Base-by-base conservation (phyloP, 1,284 basidiomycete species). In the Apiotrichum sp. region DNA sequence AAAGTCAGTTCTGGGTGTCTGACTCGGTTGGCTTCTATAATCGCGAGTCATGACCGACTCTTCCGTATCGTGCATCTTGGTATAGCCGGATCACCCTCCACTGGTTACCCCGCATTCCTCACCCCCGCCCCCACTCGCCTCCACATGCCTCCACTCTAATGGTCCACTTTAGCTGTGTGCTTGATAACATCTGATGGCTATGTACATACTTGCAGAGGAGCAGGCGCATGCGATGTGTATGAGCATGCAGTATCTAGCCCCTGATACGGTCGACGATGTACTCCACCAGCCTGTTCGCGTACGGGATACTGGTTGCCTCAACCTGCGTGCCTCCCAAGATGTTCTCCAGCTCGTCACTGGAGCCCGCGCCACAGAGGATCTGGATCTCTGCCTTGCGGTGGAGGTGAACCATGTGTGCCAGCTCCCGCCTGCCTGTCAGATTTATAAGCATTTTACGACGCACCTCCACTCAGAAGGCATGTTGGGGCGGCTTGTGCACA, bases 321-420 rank as follows among this genome's bases (percentile, higher is more conserved):
- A 22, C 22, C 22, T 22, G 22, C 22, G 22, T 22, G 22, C 22
- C 22, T 22, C 22, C 22, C 22, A 52, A 34, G 13, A 22, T 14
- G 22, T 32, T 34, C 36, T 43, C 46, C 9, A 35, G 42, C 10
- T 40, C 51, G 45, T 16, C 36, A 7, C 9, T 8, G 46, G 10
- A 13, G 1, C 43, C 14, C 4, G 41, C 36, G 0, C 45, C 50
- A 29, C 55, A 72, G 50, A 93, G 71, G 44, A 90, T 80, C 72
- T 95, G 88, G 56, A 91, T 92, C 75, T 95, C 92, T 2, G 91
- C 91, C 73, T 96, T 96, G 50, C 84, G 82, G 40, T 86, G 82
- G 5, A 78, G 80, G 69, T 87, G 84, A 34, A 95, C 74, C 82
- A 95, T 89, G 62, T 82, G 79, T 68, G 80, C 80, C 4, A 95